These are phyloP conservation scores for Wickerhamiella qilinensis DNA, from an alignment of 805 yeast genomes.

Conservation along the genomic window DNA sequence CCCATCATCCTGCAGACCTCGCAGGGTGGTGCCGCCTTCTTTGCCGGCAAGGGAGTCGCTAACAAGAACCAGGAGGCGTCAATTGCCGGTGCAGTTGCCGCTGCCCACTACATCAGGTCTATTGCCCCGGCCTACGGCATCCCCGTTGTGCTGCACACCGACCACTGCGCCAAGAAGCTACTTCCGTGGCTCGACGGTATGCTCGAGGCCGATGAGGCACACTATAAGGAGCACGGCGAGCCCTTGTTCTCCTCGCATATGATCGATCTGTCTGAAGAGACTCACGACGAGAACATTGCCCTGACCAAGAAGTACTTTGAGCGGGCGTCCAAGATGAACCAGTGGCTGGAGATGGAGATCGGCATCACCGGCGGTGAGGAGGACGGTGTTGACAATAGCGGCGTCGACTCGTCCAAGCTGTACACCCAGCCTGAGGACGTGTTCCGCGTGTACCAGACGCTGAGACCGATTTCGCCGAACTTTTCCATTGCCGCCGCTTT, in stretches of 20 bases:
- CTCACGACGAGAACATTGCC: conserved; percentile 88
- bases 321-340: conserved; percentile 86
- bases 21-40: conserved; percentile 99
- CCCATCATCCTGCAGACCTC: conserved; percentile 96
- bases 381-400: conserved; percentile 98
- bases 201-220: conserved; percentile 91
- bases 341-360: conserved; percentile 99
- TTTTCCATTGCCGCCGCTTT: conserved; percentile 99
- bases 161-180: conserved; percentile 97
- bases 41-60: conserved; percentile 97
- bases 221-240: conserved; percentile 71
- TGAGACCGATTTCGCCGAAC: conserved; percentile 83
- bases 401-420: conserved; percentile 68
- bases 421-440: conserved; percentile 96
- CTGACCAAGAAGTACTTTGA: conserved; percentile 88
- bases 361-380: conserved; percentile 99
- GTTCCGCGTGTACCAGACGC: conserved; percentile 76
- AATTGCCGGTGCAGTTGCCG: conserved; percentile 88
- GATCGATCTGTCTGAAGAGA: conserved; percentile 95
- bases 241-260: conserved; percentile 98
- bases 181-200: conserved; percentile 98
- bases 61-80: conserved; percentile 90
- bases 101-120: conserved; percentile 93
- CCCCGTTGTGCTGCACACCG: conserved; percentile 94
- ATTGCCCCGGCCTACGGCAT: conserved; percentile 93